Base-by-base conservation (phyloP, 192 early-diverging fungal genomes). In the Gryganskiella cystojenkinii region DNA sequence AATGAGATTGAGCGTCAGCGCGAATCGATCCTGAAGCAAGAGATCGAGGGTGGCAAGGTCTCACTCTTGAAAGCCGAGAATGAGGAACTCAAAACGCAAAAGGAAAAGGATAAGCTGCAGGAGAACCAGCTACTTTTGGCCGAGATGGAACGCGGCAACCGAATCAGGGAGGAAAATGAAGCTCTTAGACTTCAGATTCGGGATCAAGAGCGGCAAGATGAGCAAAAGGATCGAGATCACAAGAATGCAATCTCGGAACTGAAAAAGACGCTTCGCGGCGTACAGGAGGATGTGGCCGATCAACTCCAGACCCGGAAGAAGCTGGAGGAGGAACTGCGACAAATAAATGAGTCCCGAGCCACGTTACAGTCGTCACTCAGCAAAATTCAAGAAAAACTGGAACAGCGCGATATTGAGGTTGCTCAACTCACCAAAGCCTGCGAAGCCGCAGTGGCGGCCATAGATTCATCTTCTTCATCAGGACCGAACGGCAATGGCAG, bases 1-100 rank as follows among this genome's bases (percentile, higher is more conserved):
- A 68, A 78, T n/a, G 74, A 78, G 34, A 64, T 78, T 52, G 74
- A 78, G 31, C 65, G 66, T 1, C 74, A 78, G 25, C 57, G 74
- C 14, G 74, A 78, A 31, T 78, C 74, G 0, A 78, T 78, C 2
- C 42, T 78, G 61, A 78, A 78, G 50, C 74, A 78, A 25, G 66
- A 78, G 49, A 78, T 78, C 24, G 74, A 78, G 19, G 74, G 56
- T 0, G 47, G 67, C 37, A 78, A 78, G 31, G 74, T 78, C 0
- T 69, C 66, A 6, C 14, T 78, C 2, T 49, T 78, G 4, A 68
- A 69, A 40, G 74, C 74, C 8, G 74, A 78, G 43, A 78, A 78
- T 46, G 74, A 78, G 28, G 74, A 78, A 30, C 74, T 78, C 30
- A 52, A 65, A 24, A 78, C 50, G 11, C 66, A 78, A 27, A 63